These are phyloP conservation scores for Protomyces gravidus DNA, from an alignment of 1,139 yeast genomes.

Conservation along the genomic window DNA sequence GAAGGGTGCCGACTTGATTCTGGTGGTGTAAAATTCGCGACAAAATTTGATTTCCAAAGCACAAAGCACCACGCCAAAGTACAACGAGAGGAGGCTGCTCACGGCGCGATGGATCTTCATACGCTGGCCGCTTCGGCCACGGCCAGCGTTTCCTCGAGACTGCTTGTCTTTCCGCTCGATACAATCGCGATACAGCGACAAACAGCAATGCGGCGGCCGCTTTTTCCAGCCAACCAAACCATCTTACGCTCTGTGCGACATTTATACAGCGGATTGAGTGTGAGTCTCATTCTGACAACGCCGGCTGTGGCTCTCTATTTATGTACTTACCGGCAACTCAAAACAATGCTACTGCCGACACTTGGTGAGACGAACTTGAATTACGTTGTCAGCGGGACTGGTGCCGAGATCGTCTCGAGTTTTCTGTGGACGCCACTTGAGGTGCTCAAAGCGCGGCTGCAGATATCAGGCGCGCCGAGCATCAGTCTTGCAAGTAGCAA, in stretches of 20 bases:
- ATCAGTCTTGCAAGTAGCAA: constrained; percentile 21
- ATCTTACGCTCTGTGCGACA: constrained; percentile 39
- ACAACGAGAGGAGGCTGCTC: neutral
- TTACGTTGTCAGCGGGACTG: constrained; percentile 43
- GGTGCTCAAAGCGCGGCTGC: constrained; percentile 47
- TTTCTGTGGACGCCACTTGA: constrained; percentile 49
- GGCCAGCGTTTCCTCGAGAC: constrained; percentile 15
- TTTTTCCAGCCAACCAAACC: constrained; percentile 18
- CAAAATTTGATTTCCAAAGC: no score
- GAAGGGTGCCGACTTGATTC: no score
- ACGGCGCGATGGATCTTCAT: constrained; percentile 10
- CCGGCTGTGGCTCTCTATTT: constrained; percentile 47
- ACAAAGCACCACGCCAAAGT: neutral
- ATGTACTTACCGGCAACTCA: constrained; percentile 45
- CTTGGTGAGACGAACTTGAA: constrained; percentile 43
- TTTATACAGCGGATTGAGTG: constrained; percentile 45
- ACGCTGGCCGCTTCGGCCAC: constrained; percentile 20
- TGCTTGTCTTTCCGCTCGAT: constrained; percentile 25
- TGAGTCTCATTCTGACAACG: constrained; percentile 44
- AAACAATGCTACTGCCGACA: constrained; percentile 42
- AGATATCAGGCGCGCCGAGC: constrained; percentile 36
- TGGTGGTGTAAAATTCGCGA: no score
- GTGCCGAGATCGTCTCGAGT: constrained; percentile 45
- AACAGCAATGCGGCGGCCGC: constrained; percentile 17
- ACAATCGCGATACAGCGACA: constrained; percentile 27